Evolutionary conservation across 2,329 filamentous ascomycete species (phyloP).

Genomic region (Ceratocystis cubensis): DNA sequence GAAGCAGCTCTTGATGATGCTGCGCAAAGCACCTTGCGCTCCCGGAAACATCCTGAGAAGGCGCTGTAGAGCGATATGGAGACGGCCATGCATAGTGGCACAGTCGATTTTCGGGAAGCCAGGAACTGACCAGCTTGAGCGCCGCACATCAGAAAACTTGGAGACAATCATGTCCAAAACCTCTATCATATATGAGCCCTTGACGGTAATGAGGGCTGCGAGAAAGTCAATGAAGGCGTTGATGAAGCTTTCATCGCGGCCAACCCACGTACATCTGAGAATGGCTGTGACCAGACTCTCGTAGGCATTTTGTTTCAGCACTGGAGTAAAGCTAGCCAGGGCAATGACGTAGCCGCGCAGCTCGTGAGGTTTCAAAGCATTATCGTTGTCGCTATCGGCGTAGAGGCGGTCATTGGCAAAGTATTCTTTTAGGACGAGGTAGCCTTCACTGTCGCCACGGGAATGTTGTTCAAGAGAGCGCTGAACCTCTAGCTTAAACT

Average conservation of each 20-base stretch:
- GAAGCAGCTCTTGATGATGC: slow-evolving; percentile 55
- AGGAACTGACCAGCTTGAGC: slow-evolving; percentile 36
- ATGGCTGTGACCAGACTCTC: slow-evolving; percentile 46
- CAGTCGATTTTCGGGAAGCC: slow-evolving; percentile 48
- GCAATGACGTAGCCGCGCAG: slow-evolving; percentile 49
- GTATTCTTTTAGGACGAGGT: slow-evolving; percentile 48
- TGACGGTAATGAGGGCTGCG: slow-evolving; percentile 63
- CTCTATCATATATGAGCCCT: slow-evolving; percentile 61
- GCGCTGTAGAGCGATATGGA: slow-evolving; percentile 64
- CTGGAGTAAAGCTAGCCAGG: slow-evolving; percentile 48
- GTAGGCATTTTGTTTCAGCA: slow-evolving; percentile 46
- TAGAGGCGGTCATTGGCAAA: slow-evolving; percentile 38
- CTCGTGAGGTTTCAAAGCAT: slow-evolving; percentile 38
- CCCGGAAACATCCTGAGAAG: slow-evolving; percentile 72
- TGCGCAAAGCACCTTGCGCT: slow-evolving; percentile 55
- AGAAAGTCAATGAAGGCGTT: slow-evolving; percentile 57
- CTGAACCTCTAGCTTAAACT: slow-evolving; percentile 43
- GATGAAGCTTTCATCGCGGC: slow-evolving; percentile 51
- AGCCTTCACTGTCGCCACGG: slow-evolving; percentile 46
- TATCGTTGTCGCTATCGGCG: slow-evolving; percentile 36
- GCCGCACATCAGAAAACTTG: slow-evolving; percentile 50
- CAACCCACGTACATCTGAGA: slow-evolving; percentile 52
- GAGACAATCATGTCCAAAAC: slow-evolving; percentile 71
- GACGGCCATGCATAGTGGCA: slow-evolving; percentile 54
- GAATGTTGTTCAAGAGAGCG: slow-evolving; percentile 45